Percentiles rank a stretch among this genome's conserved stretches.
Evolutionary conservation across 176 grass and related monocot species (phyloP).

Genomic region (Coix lacrymajobi): DNA sequence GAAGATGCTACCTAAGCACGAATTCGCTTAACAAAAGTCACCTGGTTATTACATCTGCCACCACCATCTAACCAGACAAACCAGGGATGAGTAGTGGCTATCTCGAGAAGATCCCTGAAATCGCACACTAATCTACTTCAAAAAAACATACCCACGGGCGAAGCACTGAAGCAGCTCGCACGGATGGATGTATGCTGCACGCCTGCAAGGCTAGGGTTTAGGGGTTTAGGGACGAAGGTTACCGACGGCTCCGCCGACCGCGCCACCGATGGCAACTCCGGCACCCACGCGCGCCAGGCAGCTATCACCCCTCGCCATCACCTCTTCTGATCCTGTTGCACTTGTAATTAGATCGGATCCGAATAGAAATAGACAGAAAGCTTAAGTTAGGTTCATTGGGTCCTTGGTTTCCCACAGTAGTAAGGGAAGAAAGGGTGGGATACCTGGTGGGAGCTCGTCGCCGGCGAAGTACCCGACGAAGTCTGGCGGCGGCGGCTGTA

Average conservation of each 20-base stretch:
- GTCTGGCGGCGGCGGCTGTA: neutral
- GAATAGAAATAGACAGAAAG: neutral
- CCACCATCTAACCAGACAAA: neutral
- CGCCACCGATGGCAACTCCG: conserved; percentile 70
- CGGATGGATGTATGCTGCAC: neutral
- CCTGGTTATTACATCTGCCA: neutral
- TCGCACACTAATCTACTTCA: neutral
- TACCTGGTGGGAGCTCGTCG: neutral
- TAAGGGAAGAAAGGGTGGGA: neutral
- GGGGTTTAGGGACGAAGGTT: conserved; percentile 41
- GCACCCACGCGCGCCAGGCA: conserved; percentile 70
- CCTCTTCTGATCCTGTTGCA: neutral
- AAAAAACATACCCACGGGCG: neutral
- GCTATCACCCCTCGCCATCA: conserved; percentile 52
- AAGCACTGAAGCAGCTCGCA: neutral
- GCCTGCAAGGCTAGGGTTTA: conserved; percentile 43
- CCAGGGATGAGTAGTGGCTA: neutral
- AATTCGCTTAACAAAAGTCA: neutral
- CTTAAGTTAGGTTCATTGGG: neutral
- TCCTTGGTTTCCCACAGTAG: neutral
- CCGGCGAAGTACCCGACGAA: neutral
- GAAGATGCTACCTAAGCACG: neutral
- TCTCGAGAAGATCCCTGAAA: neutral
- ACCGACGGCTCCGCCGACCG: conserved; percentile 78
- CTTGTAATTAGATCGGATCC: neutral